Base-by-base conservation (phyloP, 139 green algal genomes). In the Chlamydomonas sphaeroides region DNA sequence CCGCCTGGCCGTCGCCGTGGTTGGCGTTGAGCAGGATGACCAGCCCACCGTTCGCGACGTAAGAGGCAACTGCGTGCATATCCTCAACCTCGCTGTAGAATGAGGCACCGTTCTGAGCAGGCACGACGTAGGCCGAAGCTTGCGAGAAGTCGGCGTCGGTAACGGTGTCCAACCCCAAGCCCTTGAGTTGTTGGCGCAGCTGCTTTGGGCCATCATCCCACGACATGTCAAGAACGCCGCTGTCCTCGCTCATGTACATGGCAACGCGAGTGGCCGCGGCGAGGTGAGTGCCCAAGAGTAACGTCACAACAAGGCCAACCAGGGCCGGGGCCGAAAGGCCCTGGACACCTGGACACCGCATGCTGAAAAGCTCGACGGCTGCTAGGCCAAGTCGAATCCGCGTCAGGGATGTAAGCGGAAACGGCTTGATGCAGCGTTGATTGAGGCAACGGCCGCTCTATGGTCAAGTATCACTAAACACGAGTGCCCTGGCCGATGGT, bases 71-170 rank as follows among this genome's bases (percentile, higher is more conserved):
- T 8, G 57, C 75, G n/a, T 23, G 3, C 74, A 81, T 81, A 32
- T 82, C 41, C 75, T 82, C 41, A 17, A 21, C 62, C 2, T 42
- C 6, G 1, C 30, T 20, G 35, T 72, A 82, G 20, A 63, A 72
- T 7, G n/a, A 39, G 21, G 36, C 21, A 5, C 75, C 75, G 35
- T 65, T 72, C 62, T 82, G 75, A 38, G 21, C 32, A 3, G 75
- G 75, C n/a, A 82, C 72, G 8, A 82, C 32, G 63, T 89, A 84
- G 41, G 69, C 82, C 35, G 65, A 35, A n/a, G 76, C 45, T 17
- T 72, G n/a, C n/a, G n/a, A n/a, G n/a, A n/a, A n/a, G n/a, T n/a
- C n/a, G n/a, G n/a, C n/a, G n/a, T n/a, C n/a, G n/a, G n/a, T n/a
- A n/a, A n/a, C n/a, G 3, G 68, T 26, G 4, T 11, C 14, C 45